Evolutionary conservation across 208 protist species (phyloP), one percentile per base, ranked within the genome.

Genomic region (Trypanosoma rangeli): DNA sequence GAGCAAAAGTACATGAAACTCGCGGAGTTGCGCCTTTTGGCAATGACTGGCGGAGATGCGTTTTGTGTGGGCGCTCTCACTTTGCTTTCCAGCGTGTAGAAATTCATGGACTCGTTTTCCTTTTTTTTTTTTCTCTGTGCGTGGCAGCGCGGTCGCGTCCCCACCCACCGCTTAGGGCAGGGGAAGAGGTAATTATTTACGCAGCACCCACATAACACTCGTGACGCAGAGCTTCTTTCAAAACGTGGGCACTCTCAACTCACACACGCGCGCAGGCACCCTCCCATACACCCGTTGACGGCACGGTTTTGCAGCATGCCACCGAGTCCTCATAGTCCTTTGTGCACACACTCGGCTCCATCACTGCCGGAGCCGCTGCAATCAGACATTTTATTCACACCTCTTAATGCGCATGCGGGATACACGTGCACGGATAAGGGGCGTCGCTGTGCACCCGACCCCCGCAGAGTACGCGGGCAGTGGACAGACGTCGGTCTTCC

Each of bases 321-420:
- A 26, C 39, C 55, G 12, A 18, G 28, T n/a, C 66, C 66, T 5
- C 56, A 50, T 16, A 64, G 66, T 28, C 66, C 66, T 31, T 33
- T 56, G 66, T 0, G 26, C 26, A 70, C 66, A 7, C 54, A 63
- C 55, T 55, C 39, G 37, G 66, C 55, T 15, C 66, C 66, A 15
- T 33, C 56, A 10, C 37, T 70, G 3, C 66, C 56, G 3, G 55
- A 66, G 39, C 44, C 54, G 29, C 26, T 26, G 53, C 10, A 5
- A 18, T 26, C 42, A 3, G 16, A 31, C 46, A 58, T 37, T 58
- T 29, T 35, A 0, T 20, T 16, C 20, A 20, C 26, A 3, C 28
- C 13, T 10, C 29, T 4, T 20, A 10, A 10, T 20, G 29, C 10
- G 26, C 8, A 35, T 29, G 28, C 12, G 16, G 50, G 24, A 2